Evolutionary conservation across 2,329 filamentous ascomycete species (phyloP), one percentile per base, ranked within the genome.

Genomic region (Bipolaris sorokiniana): DNA sequence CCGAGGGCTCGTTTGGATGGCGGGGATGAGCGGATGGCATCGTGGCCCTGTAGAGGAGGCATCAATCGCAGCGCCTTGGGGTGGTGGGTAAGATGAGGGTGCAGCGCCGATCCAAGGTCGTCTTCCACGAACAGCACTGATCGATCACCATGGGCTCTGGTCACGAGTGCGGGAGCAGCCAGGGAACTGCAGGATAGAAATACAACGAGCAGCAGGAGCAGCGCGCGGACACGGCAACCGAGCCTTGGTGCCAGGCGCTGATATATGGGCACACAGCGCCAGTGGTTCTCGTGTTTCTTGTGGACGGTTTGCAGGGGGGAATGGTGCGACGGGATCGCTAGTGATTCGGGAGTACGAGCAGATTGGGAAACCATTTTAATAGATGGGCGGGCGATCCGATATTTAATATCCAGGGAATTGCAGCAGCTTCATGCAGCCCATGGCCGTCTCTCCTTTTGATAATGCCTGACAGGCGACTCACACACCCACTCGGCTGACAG

Each of bases 271-370:
- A 56, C 41, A 52, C 54, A 58, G 56, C 58, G 57, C 61, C 59
- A 62, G 59, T 56, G 56, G 56, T 65, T 61, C 54, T 59, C 62
- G 60, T 65, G 61, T 54, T 65, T 59, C 60, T 57, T 59, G 51
- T 61, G 60, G 56, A 47, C 62, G 50, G 56, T 56, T 60, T 61
- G 59, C 57, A 62, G 54, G 63, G 56, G 63, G 60, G 53, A 45
- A 73, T 75, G 73, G 73, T 74, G 72, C 68, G 69, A 74, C 73
- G 68, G n/a, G 48, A 48, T 61, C 59, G 64, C 56, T 65, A 57
- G 62, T 61, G 70, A 63, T 51, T 63, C 59, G 54, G 54, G 58
- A 63, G 62, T 63, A 51, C 66, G 59, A 40, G 61, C 58, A 56
- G 52, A 51, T 46, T 59, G 61, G 31, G 56, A 53, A 49, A 44